Percentiles rank a stretch among this genome's conserved stretches.
Conservation (phyloP, 179 eudicot genomes). For the Dionaea muscipula region DNA sequence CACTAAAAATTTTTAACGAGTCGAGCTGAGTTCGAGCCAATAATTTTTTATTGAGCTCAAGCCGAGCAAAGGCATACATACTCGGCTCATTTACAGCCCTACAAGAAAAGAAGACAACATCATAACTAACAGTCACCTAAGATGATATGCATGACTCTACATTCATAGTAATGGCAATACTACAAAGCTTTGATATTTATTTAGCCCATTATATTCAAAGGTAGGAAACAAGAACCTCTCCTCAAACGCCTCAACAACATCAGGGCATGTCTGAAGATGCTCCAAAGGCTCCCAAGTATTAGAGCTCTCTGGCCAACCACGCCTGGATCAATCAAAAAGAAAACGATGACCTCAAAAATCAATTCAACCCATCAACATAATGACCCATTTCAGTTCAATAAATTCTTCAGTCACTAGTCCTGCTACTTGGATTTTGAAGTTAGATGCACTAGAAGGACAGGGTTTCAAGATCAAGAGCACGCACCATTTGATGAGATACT, state of each 20-base stretch:
- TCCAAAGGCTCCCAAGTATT: conserved; percentile 97
- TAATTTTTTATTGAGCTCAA: too few relatives aligned
- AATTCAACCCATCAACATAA: neutral
- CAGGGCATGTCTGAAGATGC: conserved; percentile 67
- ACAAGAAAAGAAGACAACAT: too few relatives aligned
- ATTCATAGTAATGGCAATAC: neutral
- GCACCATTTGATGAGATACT: conserved; percentile 92
- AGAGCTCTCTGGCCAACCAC: conserved; percentile 93
- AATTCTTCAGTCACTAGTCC: neutral
- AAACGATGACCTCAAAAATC: neutral
- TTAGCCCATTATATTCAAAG: neutral
- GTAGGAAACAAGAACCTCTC: conserved; percentile 39
- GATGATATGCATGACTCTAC: neutral
- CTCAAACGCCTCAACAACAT: conserved; percentile 81
- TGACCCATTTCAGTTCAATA: neutral
- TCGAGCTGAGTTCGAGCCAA: too few relatives aligned
- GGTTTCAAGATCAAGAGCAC: conserved; percentile 10
- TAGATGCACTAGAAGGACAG: neutral
- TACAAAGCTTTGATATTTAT: too few relatives aligned
- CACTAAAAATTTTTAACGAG: too few relatives aligned
- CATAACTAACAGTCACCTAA: too few relatives aligned
- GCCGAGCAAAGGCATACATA: too few relatives aligned
- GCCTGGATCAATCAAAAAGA: conserved; percentile 43
- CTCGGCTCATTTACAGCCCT: too few relatives aligned
- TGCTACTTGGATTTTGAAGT: neutral